These are phyloP conservation scores for Keithomyces neogunnii DNA, from an alignment of 2,329 filamentous ascomycete genomes.

Conservation along the genomic window DNA sequence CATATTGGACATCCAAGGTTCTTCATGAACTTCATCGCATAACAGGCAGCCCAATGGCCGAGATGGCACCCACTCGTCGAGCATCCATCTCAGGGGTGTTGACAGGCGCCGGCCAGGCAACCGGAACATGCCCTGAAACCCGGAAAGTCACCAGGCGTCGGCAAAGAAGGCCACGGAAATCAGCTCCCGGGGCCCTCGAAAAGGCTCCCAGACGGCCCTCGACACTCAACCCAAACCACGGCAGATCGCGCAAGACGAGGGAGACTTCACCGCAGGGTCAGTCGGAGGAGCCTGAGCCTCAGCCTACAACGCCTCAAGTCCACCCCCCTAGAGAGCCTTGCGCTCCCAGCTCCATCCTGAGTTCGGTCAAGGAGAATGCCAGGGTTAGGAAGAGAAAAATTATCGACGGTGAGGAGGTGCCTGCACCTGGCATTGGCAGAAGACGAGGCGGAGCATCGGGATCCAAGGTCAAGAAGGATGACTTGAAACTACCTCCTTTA, in stretches of 20 bases:
- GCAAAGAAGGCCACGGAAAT: constrained; percentile 28
- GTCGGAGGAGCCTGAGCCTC: constrained; percentile 4
- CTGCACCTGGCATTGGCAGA: constrained; percentile 9
- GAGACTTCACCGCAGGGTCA: constrained; percentile 2
- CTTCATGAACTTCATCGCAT: constrained; percentile 28
- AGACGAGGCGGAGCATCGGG: constrained; percentile 6
- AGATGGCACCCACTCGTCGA: constrained; percentile 10
- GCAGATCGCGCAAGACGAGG: constrained; percentile 17
- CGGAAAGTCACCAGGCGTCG: constrained; percentile 15
- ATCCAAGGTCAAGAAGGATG: constrained; percentile 6
- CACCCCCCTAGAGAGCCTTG: not conserved
- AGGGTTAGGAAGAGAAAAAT: constrained; percentile 39
- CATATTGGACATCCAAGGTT: constrained; percentile 36
- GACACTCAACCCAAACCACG: constrained; percentile 29
- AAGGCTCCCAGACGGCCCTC: constrained; percentile 20
- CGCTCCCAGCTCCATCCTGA: constrained; percentile 35
- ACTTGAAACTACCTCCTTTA: constrained; percentile 22
- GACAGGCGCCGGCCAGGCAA: not conserved
- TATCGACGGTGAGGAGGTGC: constrained; percentile 30
- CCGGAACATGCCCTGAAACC: not conserved
- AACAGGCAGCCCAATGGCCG: constrained; percentile 13
- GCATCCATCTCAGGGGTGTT: constrained; percentile 10
- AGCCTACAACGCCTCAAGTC: not conserved
- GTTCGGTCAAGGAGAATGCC: constrained; percentile 41
- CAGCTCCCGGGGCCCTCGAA: constrained; percentile 28